Base-by-base conservation (phyloP, 2,329 filamentous ascomycete species). In the Aphanoascus verrucosus region DNA sequence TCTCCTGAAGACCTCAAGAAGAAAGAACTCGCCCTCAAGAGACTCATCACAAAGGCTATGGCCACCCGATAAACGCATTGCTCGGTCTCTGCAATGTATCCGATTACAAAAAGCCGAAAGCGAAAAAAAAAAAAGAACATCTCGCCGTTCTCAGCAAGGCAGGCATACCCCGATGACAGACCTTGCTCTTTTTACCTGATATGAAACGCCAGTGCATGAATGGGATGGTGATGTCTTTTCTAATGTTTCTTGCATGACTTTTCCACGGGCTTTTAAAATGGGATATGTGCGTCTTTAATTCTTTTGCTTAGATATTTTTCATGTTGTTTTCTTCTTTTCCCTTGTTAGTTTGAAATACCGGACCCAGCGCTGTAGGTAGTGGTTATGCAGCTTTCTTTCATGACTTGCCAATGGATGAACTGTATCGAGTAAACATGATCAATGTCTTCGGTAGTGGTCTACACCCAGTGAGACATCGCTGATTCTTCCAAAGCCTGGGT, bases 21-120 rank as follows among this genome's bases (percentile, higher is more conserved):
- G 88, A 94, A 96, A 85, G 93, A 98, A 81, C 80, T 98, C 62
- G 89, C 89, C 58, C 82, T 98, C 61, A 98, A 97, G 88, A 82
- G 93, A 69, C 82, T 94, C 64, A 90, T 98, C 66, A 98, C 93
- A 76, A 98, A 97, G 86, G 90, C 87, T 66, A 94, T 94, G 88
- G 84, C 88, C 61, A 90, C 88, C 69, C 84, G 88, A 75, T 94
- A 90, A 83, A 71, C 44, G 48, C 28, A 20, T 23, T 32, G 28
- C 48, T 15, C 20, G 35, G 17, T 37, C 31, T 28, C 19, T 19
- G 12, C 23, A 28, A 17, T 4, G 28, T 9, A 41, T 43, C 12
- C 32, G n/a, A 38, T 42, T 34, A 46, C n/a, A 49, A 52, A 44
- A 28, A 46, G 34, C 43, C 54, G 50, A 58, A 56, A 62, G 60